Evolutionary conservation across 345 rosid species (phyloP).

Genomic region (Linum trigynum): DNA sequence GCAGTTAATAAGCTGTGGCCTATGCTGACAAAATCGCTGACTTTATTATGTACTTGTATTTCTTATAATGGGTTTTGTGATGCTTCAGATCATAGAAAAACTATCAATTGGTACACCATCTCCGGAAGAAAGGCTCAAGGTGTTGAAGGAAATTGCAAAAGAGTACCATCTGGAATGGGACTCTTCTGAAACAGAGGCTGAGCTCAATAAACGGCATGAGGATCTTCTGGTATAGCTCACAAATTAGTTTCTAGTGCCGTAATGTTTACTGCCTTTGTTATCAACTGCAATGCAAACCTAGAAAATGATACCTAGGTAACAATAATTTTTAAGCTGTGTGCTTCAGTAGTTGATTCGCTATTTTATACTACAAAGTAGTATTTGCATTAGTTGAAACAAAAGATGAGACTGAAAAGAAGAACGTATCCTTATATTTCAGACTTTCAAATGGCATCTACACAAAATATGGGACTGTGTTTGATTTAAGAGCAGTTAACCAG

Average conservation of each 20-base stretch:
- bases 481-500: too few species aligned
- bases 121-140: slow-evolving; percentile 55
- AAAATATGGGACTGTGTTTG: too few species aligned
- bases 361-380: not conserved
- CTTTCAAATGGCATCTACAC: too few species aligned
- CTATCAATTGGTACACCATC: slow-evolving; percentile 78
- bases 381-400: not conserved
- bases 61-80: slow-evolving; percentile 5
- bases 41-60: slow-evolving; percentile 4
- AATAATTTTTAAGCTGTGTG: not conserved
- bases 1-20: slow-evolving; percentile 46
- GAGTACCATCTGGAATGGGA: slow-evolving; percentile 77
- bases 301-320: not conserved
- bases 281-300: not conserved
- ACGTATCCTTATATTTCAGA: too few species aligned
- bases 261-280: not conserved
- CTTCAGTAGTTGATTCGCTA: not conserved
- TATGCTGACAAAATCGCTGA: slow-evolving; percentile 3
- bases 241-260: slow-evolving; percentile 8
- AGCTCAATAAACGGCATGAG: slow-evolving; percentile 72
- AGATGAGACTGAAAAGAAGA: not conserved
- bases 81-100: slow-evolving; percentile 67
- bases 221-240: slow-evolving; percentile 60
- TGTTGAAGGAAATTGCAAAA: slow-evolving; percentile 69
- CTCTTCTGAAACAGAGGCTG: slow-evolving; percentile 75